Percentiles rank a stretch among this genome's conserved stretches.
These are phyloP conservation scores for Globisporangium acanthophoron DNA, from an alignment of 352 stramenopile species.

Conservation along the genomic window DNA sequence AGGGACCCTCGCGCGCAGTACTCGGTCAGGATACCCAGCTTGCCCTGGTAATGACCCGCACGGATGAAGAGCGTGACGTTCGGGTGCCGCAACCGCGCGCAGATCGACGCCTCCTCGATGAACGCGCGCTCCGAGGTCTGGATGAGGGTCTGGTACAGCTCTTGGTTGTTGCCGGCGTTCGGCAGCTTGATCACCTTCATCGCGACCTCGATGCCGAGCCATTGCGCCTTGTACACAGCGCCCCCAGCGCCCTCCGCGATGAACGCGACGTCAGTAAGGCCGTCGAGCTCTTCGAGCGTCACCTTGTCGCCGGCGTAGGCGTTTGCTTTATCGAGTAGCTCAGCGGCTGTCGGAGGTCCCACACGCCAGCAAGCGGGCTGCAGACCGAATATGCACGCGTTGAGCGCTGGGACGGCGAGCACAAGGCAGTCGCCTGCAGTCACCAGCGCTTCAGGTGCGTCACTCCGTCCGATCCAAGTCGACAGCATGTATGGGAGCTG, in stretches of 20 bases:
- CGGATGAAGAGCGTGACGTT: slow-evolving; percentile 78
- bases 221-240: slow-evolving; percentile 65
- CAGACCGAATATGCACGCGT: slow-evolving; percentile 60
- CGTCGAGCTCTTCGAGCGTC: slow-evolving; percentile 24
- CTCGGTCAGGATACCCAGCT: slow-evolving; percentile 61
- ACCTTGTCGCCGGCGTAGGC: slow-evolving; percentile 11
- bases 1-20: slow-evolving; percentile 64
- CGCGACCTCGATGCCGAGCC: slow-evolving; percentile 71
- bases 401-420: slow-evolving; percentile 47
- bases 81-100: slow-evolving; percentile 52
- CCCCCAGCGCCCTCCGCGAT: slow-evolving; percentile 44
- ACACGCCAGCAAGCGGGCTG: slow-evolving; percentile 42
- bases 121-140: slow-evolving; percentile 57
- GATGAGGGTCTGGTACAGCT: slow-evolving; percentile 64
- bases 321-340: slow-evolving; percentile 14
- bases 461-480: slow-evolving; percentile 21
- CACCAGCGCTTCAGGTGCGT: slow-evolving; percentile 18
- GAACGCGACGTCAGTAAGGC: slow-evolving; percentile 23
- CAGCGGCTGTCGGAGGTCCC: slow-evolving; percentile 1
- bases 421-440: slow-evolving; percentile 46
- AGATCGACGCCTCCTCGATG: slow-evolving; percentile 55
- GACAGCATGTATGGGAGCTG: slow-evolving; percentile 47
- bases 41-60: slow-evolving; percentile 50
- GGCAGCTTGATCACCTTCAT: slow-evolving; percentile 64
- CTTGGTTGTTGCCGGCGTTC: slow-evolving; percentile 17